Conservation (phyloP, 1,284 basidiomycete genomes). For the Trichosporon sp. region DNA sequence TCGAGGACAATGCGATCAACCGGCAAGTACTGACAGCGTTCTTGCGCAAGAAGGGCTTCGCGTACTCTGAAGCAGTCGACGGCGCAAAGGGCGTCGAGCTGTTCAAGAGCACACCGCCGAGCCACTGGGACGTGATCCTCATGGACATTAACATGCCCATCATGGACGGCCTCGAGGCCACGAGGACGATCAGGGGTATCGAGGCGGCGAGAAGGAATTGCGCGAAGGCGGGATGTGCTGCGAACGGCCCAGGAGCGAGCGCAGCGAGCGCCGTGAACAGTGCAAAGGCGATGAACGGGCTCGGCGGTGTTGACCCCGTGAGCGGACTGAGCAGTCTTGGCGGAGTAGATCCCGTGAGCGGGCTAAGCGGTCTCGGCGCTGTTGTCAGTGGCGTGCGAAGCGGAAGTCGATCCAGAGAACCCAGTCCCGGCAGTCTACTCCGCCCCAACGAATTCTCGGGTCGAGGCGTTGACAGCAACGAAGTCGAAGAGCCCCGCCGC, state of each 20-base stretch:
- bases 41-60: constrained; percentile 63
- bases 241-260: no score
- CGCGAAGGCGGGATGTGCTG: no score
- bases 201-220: constrained; percentile 55
- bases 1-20: constrained; percentile 69
- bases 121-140: constrained; percentile 61
- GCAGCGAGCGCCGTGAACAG: no score
- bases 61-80: constrained; percentile 71
- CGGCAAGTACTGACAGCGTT: constrained; percentile 62
- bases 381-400: no score
- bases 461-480: background rate
- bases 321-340: no score
- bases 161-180: constrained; percentile 81
- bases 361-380: no score
- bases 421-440: no score
- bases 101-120: constrained; percentile 62
- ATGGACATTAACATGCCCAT: constrained; percentile 90
- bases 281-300: no score
- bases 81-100: constrained; percentile 77
- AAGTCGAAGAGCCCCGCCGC: constrained; percentile 3
- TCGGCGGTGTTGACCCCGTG: no score
- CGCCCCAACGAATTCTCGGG: background rate
- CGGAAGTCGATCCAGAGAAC: no score
- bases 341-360: no score
- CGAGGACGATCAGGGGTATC: constrained; percentile 70